These are phyloP conservation scores for Colletotrichum nymphaeae DNA, from an alignment of 2,329 filamentous ascomycete species.

Conservation along the genomic window DNA sequence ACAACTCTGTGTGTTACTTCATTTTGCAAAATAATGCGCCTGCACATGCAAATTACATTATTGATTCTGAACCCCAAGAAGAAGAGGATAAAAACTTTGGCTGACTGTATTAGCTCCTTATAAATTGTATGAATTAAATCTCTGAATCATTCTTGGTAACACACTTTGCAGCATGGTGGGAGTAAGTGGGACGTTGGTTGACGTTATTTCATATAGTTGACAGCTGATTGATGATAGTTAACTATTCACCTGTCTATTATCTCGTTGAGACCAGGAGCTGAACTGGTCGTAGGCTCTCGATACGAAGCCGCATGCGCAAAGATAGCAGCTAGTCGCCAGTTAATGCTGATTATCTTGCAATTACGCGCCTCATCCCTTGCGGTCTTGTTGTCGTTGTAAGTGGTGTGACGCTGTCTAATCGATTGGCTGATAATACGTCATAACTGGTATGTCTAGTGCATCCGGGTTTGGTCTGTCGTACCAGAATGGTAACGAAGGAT, in stretches of 20 bases:
- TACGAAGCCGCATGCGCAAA: background rate
- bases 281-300: background rate
- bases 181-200: too few species aligned
- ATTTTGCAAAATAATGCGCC: too few species aligned
- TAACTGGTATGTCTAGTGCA: background rate
- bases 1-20: too few species aligned
- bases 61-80: too few species aligned
- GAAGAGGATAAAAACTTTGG: too few species aligned
- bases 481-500: background rate
- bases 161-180: too few species aligned
- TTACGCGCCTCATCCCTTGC: background rate
- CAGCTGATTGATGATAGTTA: background rate
- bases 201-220: too few species aligned
- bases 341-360: background rate
- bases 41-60: too few species aligned
- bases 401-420: background rate
- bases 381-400: background rate
- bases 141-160: too few species aligned
- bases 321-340: background rate
- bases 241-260: background rate
- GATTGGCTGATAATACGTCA: background rate
- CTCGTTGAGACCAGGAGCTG: background rate
- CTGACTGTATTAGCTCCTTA: rapidly evolving
- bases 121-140: too few species aligned
- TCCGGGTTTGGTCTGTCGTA: background rate